Base-by-base conservation (phyloP, 257 asterid genomes). In the Petunia secreta region DNA sequence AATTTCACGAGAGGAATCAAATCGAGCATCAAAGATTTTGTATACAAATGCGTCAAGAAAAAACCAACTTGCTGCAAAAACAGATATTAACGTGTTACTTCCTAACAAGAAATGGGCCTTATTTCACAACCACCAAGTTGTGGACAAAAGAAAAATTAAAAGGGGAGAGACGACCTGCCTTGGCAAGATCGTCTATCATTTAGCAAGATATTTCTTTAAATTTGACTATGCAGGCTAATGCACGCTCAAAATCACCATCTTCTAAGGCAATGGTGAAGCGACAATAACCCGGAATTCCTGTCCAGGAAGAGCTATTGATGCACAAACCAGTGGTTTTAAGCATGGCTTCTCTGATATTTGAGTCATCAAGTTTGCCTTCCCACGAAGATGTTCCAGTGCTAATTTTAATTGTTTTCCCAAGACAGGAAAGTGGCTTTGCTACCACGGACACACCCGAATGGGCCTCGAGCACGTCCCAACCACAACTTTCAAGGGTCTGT, bases 401-500 rank as follows among this genome's bases (percentile, higher is more conserved):
- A 41, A 94, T 55, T 79, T 86, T 85, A 78, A 96, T 75, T 8
- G 87, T 83, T 89, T 87, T 96, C 55, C 98, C 98, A 0, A 91
- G 89, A 83, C 89, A 91, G 46, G 92, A 89, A 41, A 92, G 83
- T 73, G 98, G 97, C 87, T 92, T 94, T 73, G 97, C 98, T 66
- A 92, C 86, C 59, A 96, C 40, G 4, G 98, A 96, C 44, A 92
- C 88, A 3, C 98, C 99, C 0, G 91, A 91, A 76, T 90, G 90
- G 80, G 98, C 92, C 16, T 91, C 94, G 3, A 96, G 88, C 63
- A 96, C 97, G 59, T 92, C 92, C 99, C 99, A 96, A 34, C 99
- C 98, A 80, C 89, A 85, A 15, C 80, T 86, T 87, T 87, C 97
- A 15, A 96, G 91, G 46, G 90, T 84, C 98, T 95, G 92, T 73